phyloP scores from a whole-genome alignment of 2,329 filamentous ascomycete genomes.

The Blumeria hordei region DNA sequence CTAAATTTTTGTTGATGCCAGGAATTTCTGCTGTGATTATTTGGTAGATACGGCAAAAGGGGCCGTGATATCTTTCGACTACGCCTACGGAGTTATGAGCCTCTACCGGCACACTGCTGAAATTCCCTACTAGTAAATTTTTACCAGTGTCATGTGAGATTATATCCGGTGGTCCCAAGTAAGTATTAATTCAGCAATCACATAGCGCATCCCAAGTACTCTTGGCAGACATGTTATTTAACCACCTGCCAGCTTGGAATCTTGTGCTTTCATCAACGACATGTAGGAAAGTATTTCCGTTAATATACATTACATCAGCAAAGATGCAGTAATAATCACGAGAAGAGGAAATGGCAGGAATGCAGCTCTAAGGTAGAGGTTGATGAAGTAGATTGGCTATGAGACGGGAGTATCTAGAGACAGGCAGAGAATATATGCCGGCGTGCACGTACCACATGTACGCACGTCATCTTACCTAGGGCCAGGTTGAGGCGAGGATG shows the following conservation, averaged over 20 bases:
- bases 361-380: no score
- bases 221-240: background rate
- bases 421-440: no score
- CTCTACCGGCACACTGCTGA: background rate
- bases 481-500: no score
- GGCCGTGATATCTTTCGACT: background rate
- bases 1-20: background rate
- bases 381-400: no score
- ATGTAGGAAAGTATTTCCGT: constrained; percentile 1
- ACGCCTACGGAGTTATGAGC: background rate
- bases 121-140: background rate
- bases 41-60: background rate
- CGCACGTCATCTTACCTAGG: no score
- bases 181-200: background rate
- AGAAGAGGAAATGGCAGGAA: no score
- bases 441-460: no score
- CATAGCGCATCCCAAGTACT: constrained; percentile 1
- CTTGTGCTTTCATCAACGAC: constrained; percentile 1
- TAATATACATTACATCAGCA: constrained; percentile 2
- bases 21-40: background rate
- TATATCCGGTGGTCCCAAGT: background rate
- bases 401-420: no score
- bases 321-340: constrained; percentile 1
- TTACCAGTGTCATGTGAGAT: background rate
- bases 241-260: constrained; percentile 2